Conservation (phyloP, 192 early-diverging fungal genomes). For the Backusella liffmaniae region DNA sequence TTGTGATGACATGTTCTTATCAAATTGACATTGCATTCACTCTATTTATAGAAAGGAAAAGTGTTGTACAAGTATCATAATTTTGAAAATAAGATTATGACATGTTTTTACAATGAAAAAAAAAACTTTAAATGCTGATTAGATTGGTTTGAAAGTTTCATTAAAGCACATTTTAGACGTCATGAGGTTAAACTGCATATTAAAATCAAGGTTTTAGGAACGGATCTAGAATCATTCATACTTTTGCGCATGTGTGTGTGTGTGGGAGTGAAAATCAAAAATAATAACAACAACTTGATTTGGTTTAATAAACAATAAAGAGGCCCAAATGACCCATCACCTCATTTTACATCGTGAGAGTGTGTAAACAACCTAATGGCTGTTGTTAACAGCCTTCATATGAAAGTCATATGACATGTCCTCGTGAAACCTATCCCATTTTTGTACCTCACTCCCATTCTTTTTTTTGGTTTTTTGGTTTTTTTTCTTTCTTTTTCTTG, state of each 20-base stretch:
- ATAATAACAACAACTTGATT: neutral
- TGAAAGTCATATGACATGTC: slow-evolving; percentile 2
- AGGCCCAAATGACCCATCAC: neutral
- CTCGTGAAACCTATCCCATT: slow-evolving; percentile 7
- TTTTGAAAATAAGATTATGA: too few relatives aligned
- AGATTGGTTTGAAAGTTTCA: too few relatives aligned
- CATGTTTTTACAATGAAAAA: too few relatives aligned
- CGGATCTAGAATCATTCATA: too few relatives aligned
- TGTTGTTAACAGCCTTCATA: neutral
- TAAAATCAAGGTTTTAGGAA: too few relatives aligned
- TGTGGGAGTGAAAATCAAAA: neutral
- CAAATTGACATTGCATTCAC: too few relatives aligned
- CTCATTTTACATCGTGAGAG: neutral
- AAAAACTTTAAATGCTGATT: too few relatives aligned
- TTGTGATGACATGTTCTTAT: too few relatives aligned
- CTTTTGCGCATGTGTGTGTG: neutral
- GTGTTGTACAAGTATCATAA: too few relatives aligned
- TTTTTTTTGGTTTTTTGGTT: neutral
- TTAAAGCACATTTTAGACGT: too few relatives aligned
- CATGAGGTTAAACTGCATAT: too few relatives aligned
- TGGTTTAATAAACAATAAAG: neutral
- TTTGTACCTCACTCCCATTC: neutral
- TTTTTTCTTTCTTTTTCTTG: neutral
- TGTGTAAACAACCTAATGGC: neutral
- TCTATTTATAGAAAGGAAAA: too few relatives aligned